A percentile compares a stretch with the other conserved stretches of the same genome.
These are phyloP conservation scores for Alternaria solani DNA, from an alignment of 2,329 filamentous ascomycete genomes.

Conservation along the genomic window DNA sequence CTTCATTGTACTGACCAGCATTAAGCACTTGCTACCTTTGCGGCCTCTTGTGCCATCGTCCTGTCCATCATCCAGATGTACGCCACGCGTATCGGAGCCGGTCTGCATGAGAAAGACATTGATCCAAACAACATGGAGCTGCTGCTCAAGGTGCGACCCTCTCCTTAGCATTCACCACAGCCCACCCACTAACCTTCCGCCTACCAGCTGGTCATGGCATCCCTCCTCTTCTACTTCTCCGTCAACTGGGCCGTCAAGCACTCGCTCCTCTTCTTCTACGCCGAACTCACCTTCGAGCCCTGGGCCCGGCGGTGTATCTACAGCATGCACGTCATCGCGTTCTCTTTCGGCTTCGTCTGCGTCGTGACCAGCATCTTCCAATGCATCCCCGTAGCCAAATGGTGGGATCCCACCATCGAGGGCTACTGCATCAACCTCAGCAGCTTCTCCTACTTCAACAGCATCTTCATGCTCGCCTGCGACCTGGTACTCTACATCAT, in stretches of 20 bases:
- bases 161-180: too few species aligned
- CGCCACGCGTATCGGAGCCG: conserved; percentile 34
- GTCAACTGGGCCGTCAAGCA: conserved; percentile 54
- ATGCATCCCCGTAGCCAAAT: conserved; percentile 47
- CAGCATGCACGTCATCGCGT: conserved; percentile 45
- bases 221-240: conserved; percentile 49
- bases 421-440: conserved; percentile 48
- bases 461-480: conserved; percentile 50
- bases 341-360: conserved; percentile 45
- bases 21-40: conserved; percentile 33
- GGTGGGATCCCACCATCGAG: conserved; percentile 35
- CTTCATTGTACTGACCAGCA: conserved; percentile 8
- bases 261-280: conserved; percentile 52
- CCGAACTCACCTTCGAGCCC: conserved; percentile 44
- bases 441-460: conserved; percentile 49
- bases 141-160: conserved; percentile 22
- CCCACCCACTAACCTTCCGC: background rate
- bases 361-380: conserved; percentile 49
- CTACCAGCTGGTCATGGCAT: conserved; percentile 29
- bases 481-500: conserved; percentile 51
- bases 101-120: conserved; percentile 23
- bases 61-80: conserved; percentile 38
- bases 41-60: conserved; percentile 32
- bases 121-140: conserved; percentile 14
- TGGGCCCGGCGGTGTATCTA: conserved; percentile 38